These are phyloP conservation scores for Cladosporium sp. DNA, from an alignment of 2,329 filamentous ascomycete species.

Conservation along the genomic window DNA sequence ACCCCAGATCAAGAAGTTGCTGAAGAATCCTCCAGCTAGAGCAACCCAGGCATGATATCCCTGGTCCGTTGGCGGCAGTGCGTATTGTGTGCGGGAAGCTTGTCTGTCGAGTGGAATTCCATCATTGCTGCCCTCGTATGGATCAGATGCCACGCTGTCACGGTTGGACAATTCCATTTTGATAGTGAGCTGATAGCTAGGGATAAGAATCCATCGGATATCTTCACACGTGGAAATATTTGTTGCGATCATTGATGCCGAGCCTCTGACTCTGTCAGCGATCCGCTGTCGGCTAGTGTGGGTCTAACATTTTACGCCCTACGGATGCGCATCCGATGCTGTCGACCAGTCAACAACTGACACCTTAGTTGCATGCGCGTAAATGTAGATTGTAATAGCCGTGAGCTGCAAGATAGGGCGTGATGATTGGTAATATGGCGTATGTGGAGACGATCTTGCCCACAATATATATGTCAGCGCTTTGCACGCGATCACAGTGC, in stretches of 20 bases:
- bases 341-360: not conserved
- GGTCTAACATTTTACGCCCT: not conserved
- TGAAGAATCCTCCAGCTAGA: slow-evolving; percentile 45
- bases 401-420: not conserved
- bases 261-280: not conserved
- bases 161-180: not conserved
- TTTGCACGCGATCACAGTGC: not conserved
- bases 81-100: slow-evolving; percentile 10
- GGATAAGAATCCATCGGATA: not conserved
- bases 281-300: not conserved
- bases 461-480: not conserved
- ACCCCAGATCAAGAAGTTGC: slow-evolving; percentile 28
- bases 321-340: slow-evolving; percentile 1
- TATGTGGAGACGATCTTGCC: not conserved
- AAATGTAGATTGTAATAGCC: not conserved
- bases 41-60: slow-evolving; percentile 49
- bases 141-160: not conserved
- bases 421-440: not conserved
- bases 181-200: not conserved
- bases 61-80: slow-evolving; percentile 38
- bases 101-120: slow-evolving; percentile 6
- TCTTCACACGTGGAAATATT: not conserved
- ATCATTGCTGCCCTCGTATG: not conserved
- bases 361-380: not conserved
- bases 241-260: not conserved